Conservation (phyloP, 176 grass and related monocot genomes). For the Cocos nucifera region DNA sequence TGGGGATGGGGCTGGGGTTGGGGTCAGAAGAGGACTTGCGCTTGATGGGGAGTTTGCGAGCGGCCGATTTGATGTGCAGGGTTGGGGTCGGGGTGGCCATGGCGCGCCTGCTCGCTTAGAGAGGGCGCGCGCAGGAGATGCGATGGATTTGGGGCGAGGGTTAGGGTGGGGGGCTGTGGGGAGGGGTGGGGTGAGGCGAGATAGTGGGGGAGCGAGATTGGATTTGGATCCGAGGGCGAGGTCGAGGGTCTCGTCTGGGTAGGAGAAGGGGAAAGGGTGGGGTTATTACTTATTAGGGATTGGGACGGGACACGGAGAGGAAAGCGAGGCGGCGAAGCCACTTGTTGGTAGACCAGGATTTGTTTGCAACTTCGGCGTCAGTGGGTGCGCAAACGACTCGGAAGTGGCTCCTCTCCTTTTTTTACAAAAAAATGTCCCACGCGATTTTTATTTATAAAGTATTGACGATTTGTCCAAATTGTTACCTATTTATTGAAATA, state of each 20-base stretch:
- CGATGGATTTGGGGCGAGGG: too few relatives aligned
- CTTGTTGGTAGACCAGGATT: too few relatives aligned
- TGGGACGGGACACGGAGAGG: too few relatives aligned
- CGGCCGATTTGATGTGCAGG: constrained; percentile 38
- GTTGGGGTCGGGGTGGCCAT: constrained; percentile 44
- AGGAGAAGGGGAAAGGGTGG: constrained; percentile 3
- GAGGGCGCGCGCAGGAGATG: too few relatives aligned
- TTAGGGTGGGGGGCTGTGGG: not conserved
- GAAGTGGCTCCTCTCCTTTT: not conserved
- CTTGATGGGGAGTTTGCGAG: constrained; percentile 97
- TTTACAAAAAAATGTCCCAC: too few relatives aligned
- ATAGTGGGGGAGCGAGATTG: constrained; percentile 6
- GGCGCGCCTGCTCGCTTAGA: constrained; percentile 27
- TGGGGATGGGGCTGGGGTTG: constrained; percentile 28
- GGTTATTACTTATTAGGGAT: not conserved
- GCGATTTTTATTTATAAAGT: too few relatives aligned
- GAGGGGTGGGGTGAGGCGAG: constrained; percentile 2
- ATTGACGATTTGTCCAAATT: too few relatives aligned
- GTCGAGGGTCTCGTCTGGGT: constrained; percentile 4
- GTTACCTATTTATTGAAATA: too few relatives aligned
- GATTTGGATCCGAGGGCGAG: constrained; percentile 30
- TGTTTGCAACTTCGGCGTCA: not conserved
- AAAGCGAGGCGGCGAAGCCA: too few relatives aligned
- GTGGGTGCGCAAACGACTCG: not conserved
- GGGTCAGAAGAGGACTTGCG: constrained; percentile 39